Evolutionary conservation across 192 early-diverging fungal genomes (phyloP), one percentile per base, ranked within the genome.

Genomic region (Entomortierella parvispora): DNA sequence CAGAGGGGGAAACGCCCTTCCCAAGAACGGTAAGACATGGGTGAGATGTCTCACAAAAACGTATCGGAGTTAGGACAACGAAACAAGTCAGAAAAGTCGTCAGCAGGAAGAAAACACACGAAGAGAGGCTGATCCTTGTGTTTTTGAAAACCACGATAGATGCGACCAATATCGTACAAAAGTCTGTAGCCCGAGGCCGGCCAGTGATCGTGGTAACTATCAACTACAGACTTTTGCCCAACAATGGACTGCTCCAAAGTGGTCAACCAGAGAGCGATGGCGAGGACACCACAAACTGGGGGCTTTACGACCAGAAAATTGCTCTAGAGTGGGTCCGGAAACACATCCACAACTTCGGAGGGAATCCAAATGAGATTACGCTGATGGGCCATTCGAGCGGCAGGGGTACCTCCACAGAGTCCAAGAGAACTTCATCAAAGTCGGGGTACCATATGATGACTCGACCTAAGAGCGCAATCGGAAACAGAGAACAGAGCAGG

Each of bases 171-270:
- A 65, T 80, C 58, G 79, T 80, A 17, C 58, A 72, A 53, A 49
- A 74, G 17, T 80, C 79, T 1, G 58, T 80, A 5, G 65, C 59
- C 15, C 68, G 58, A 9, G 61, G 46, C 11, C 45, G 26, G 23
- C 79, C 79, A 23, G 80, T 84, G 1, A 70, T 85, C 11, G 71
- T 88, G 25, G 85, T 88, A 12, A 82, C 69, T 2, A 58, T 85
- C 63, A 86, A 84, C 44, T 88, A 86, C 50, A 79, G 87, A 20
- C 69, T 86, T 0, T 25, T 65, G 2, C 65, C 64, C 6, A 51
- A 48, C 17, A 59, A 47, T 11, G 58, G 44, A 25, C 25, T 59
- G 29, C 71, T 60, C 42, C 11, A 28, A 31, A 32, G 9, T 31
- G 31, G 60, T 11, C 28, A 10, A 28, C n/a, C 26, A 63, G 18